Base-by-base conservation (phyloP, 495 filamentous ascomycete genomes). In the Trichoderma parareesei region DNA sequence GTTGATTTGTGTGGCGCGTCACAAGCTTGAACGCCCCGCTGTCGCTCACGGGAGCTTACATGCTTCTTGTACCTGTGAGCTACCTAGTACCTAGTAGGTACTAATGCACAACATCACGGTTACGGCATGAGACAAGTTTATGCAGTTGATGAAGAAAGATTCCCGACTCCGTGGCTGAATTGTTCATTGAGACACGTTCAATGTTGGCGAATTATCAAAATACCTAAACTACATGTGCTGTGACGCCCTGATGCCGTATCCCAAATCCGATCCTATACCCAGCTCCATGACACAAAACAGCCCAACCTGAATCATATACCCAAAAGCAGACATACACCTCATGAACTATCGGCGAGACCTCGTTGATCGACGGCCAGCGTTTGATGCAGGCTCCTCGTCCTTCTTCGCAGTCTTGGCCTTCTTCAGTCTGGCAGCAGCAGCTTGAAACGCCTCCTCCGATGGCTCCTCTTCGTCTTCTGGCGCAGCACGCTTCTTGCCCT, bases 361-460 rank as follows among this genome's bases (percentile, higher is more conserved):
- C 6, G 53, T 63, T 18, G 61, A 44, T 40, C 61, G 61, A 9
- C 43, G 33, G 20, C 61, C 42, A 10, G 61, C 27, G n/a, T 60
- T 35, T 43, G 48, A 16, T 2, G 60, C 14, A 53, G 44, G n/a
- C 2, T 42, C 57, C 2, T 40, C 16, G 38, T 65, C 59, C 5
- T 48, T 55, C 2, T 8, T 20, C 35, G 16, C 55, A 20, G 63
- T 44, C 70, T 78, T 81, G 14, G 65, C 71, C 67, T 78, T 81
- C 71, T 81, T 82, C 60, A 75, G 65, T 62, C 69, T 76, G 10
- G 75, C 75, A 1, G 73, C 75, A 20, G 76, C 78, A 33, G 76
- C 79, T 68, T 85, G 80, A 69, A 91, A 92, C 10, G 83, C 80
- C 74, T 89, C 88, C 70, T 91, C 90, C 0, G 85, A 80, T 10